These are phyloP conservation scores for Dissoconium aciculare DNA, from an alignment of 2,329 filamentous ascomycete species.

Conservation along the genomic window DNA sequence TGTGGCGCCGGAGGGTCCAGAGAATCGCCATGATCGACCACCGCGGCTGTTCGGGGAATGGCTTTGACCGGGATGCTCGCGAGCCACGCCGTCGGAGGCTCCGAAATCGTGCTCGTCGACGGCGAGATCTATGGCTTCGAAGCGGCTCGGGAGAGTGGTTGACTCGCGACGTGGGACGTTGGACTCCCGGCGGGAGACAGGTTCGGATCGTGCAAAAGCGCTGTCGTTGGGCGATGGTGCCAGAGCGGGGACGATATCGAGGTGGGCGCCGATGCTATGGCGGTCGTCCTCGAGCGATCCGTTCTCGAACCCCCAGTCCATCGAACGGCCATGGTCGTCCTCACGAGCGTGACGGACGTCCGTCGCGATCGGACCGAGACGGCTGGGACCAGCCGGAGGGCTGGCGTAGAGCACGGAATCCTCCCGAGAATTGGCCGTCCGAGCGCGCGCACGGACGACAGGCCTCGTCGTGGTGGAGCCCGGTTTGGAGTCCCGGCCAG, in stretches of 20 bases:
- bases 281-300: slow-evolving; percentile 11
- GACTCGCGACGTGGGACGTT: slow-evolving; percentile 14
- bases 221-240: slow-evolving; percentile 10
- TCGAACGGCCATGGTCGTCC: slow-evolving; percentile 4
- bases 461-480: no score
- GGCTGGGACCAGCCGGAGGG: slow-evolving; percentile 4
- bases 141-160: slow-evolving; percentile 14
- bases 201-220: slow-evolving; percentile 7
- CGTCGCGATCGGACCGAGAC: slow-evolving; percentile 4
- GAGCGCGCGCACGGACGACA: no score
- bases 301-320: slow-evolving; percentile 15
- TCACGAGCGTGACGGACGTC: not conserved
- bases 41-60: not conserved
- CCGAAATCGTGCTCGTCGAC: slow-evolving; percentile 6
- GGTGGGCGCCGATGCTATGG: slow-evolving; percentile 8
- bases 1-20: not conserved
- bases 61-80: slow-evolving; percentile 1
- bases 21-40: not conserved
- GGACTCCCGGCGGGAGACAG: slow-evolving; percentile 5
- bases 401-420: slow-evolving; percentile 14
- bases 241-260: slow-evolving; percentile 2
- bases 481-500: no score
- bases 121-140: slow-evolving; percentile 8
- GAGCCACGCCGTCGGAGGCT: slow-evolving; percentile 7
- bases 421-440: slow-evolving; percentile 9